These are phyloP conservation scores for Boletales sp. DNA, from an alignment of 768 basidiomycete species.

Conservation along the genomic window DNA sequence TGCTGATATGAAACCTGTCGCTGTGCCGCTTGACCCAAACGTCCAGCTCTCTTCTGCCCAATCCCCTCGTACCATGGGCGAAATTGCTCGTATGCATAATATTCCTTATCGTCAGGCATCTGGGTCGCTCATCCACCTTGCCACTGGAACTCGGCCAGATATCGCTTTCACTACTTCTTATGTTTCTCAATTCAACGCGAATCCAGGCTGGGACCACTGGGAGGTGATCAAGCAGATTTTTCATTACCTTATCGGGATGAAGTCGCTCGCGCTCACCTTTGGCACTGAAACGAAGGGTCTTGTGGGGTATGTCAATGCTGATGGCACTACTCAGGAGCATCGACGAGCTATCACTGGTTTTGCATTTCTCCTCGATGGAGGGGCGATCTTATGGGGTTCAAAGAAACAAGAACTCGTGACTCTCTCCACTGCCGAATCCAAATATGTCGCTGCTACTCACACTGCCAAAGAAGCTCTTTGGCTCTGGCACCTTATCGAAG, in stretches of 20 bases:
- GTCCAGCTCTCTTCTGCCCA: neutral
- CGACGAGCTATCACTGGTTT: neutral
- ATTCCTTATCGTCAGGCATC: neutral
- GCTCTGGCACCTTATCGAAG: too few relatives aligned
- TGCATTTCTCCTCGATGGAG: constrained; percentile 2
- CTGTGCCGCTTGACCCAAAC: neutral
- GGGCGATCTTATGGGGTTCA: neutral
- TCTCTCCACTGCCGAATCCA: neutral
- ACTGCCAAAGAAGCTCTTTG: too few relatives aligned
- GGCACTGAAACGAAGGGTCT: neutral
- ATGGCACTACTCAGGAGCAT: constrained; percentile 7
- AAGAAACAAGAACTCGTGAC: constrained; percentile 2
- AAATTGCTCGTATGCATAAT: neutral
- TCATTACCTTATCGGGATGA: constrained; percentile 10
- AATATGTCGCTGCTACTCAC: too few relatives aligned
- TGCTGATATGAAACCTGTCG: neutral
- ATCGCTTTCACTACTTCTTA: neutral
- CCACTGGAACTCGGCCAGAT: neutral
- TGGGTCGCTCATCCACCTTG: neutral
- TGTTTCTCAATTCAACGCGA: neutral
- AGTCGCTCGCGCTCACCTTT: neutral
- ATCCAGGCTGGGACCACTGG: neutral
- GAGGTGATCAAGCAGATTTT: constrained; percentile 6
- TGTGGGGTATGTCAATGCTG: neutral
- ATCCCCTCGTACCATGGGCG: neutral